A percentile compares a stretch with the other conserved stretches of the same genome.
These are phyloP conservation scores for Scheffersomyces lignicola DNA, from an alignment of 1,139 yeast genomes.

Conservation along the genomic window DNA sequence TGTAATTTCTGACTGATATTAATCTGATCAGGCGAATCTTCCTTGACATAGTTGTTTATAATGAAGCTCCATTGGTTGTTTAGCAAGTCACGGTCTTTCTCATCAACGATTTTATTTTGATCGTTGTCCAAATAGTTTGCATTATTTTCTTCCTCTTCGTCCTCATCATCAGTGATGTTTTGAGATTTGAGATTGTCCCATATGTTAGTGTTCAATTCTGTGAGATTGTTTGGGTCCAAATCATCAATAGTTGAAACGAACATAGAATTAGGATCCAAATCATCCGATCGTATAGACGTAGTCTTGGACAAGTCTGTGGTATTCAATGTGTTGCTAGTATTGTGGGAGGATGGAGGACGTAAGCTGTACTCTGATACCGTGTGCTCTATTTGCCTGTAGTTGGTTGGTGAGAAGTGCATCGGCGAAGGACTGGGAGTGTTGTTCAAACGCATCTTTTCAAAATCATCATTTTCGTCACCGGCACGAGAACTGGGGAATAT, in stretches of 20 bases:
- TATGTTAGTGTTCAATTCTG: slow-evolving; percentile 12
- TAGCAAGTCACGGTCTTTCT: slow-evolving; percentile 13
- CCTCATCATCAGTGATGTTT: slow-evolving; percentile 18
- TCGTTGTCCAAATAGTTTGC: slow-evolving; percentile 8
- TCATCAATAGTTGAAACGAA: slow-evolving; percentile 38
- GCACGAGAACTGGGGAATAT: slow-evolving; percentile 4
- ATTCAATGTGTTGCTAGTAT: background rate
- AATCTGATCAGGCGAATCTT: slow-evolving; percentile 45
- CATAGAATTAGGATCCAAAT: slow-evolving; percentile 24
- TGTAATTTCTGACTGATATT: slow-evolving; percentile 40
- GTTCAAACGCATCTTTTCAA: slow-evolving; percentile 14
- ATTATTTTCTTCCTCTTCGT: slow-evolving; percentile 8
- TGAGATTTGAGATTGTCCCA: slow-evolving; percentile 33
- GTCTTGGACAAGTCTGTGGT: slow-evolving; percentile 10
- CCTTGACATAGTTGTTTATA: slow-evolving; percentile 25
- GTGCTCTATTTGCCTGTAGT: background rate
- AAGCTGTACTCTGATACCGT: slow-evolving; percentile 9
- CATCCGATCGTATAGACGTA: slow-evolving; percentile 15
- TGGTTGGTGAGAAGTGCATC: background rate
- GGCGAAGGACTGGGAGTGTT: slow-evolving; percentile 15
- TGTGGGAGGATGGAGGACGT: slow-evolving; percentile 1
- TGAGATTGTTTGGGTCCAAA: slow-evolving; percentile 15
- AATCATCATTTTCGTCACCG: background rate
- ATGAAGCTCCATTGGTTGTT: slow-evolving; percentile 31
- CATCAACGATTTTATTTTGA: slow-evolving; percentile 12